Evolutionary conservation across 1,284 basidiomycete genomes (phyloP), one percentile per base, ranked within the genome.

Genomic region (Nidula niveotomentosa): DNA sequence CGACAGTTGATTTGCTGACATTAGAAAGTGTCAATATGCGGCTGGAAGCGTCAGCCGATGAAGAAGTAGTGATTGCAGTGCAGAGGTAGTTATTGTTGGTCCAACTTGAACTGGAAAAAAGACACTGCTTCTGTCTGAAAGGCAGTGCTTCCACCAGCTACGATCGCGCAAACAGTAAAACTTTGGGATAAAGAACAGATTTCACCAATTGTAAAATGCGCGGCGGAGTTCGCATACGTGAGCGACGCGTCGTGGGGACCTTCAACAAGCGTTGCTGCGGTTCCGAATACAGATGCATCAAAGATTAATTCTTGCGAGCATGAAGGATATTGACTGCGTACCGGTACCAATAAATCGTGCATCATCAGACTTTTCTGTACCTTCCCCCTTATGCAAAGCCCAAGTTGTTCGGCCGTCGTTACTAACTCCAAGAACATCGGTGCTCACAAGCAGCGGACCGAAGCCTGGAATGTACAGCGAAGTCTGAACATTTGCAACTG

Each of bases 381-480:
- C 56, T 30, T 65, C 64, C 2, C 74, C 78, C 41, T 75, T 68
- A 7, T 71, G 61, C 43, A 79, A 54, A 35, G 62, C 63, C 65
- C 71, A 80, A 17, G 79, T 78, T 13, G 78, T 79, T 39, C 66
- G 65, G 9, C 77, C 75, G 49, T 74, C 64, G 12, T 62, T 50
- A 6, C 73, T 76, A 10, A 74, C 71, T 8, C 76, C 78, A 17
- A 77, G 46, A 23, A 70, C 60, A 50, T 71, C 65, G 37, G 72
- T 77, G 49, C 74, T 74, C 35, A 79, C 55, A 3, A 75, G 72
- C 60, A 77, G 75, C 8, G 73, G 68, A 55, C 80, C 75, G 49
- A 78, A 76, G 34, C 69, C 77, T 4, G 77, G 78, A 49, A 81
- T 68, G 57, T 71, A 77, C 39, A 80, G 61, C 12, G 78, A 75